A percentile compares a stretch with the other conserved stretches of the same genome.
phyloP scores from a whole-genome alignment of 140 eudicot species.

The Senecio squalidus region DNA sequence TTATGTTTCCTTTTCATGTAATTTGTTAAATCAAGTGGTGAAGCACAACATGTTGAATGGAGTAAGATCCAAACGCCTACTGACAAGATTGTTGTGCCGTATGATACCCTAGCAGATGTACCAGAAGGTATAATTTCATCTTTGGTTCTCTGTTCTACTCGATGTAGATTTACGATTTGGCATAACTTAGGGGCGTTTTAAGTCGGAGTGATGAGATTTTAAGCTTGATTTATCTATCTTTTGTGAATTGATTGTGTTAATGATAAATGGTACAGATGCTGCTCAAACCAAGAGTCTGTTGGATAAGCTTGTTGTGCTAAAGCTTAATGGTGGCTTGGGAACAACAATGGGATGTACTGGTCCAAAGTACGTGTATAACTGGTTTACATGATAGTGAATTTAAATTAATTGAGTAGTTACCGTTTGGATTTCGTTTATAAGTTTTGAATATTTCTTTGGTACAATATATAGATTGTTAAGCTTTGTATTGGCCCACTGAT shows the following conservation, averaged over 20 bases:
- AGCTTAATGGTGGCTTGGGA: constrained; percentile 97
- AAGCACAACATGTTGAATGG: constrained; percentile 91
- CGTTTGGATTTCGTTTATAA: not conserved
- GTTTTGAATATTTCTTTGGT: constrained; percentile 4
- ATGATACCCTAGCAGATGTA: constrained; percentile 54
- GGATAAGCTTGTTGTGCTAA: constrained; percentile 94
- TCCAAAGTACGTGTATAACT: constrained; percentile 65
- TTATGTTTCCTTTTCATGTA: not conserved
- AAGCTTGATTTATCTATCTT: not conserved
- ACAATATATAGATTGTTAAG: not conserved
- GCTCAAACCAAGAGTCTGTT: constrained; percentile 64
- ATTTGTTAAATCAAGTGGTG: constrained; percentile 46
- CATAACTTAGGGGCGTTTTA: not conserved
- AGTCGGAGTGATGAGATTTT: constrained; percentile 9
- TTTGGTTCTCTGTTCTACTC: not conserved
- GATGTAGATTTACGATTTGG: not conserved
- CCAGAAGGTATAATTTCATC: constrained; percentile 61
- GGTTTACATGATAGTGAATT: constrained; percentile 8
- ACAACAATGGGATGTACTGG: constrained; percentile 98
- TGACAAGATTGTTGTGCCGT: constrained; percentile 94
- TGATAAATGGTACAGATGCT: constrained; percentile 61
- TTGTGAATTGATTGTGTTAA: constrained; percentile 3
- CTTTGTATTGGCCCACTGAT: not conserved
- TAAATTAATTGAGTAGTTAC: not conserved
- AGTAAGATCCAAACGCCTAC: constrained; percentile 95